Base-by-base conservation (phyloP, 768 basidiomycete species). In the Leccinum subgranulosum region DNA sequence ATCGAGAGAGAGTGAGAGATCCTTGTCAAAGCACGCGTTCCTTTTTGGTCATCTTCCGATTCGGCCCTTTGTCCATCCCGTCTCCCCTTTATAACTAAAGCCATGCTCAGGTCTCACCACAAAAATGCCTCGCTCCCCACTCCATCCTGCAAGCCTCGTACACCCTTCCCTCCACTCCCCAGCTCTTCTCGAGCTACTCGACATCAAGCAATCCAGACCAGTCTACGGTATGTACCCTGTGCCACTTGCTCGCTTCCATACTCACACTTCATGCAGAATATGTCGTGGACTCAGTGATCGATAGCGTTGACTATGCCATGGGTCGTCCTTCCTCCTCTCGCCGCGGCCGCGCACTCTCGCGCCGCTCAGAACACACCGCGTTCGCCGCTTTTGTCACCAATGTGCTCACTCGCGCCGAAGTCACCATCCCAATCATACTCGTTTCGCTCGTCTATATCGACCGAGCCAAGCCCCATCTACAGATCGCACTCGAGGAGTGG, bases 401-500 rank as follows among this genome's bases (percentile, higher is more conserved):
- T 58, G 86, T 91, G 66, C 78, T 91, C 69, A 75, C 78, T 45
- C 84, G 87, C 51, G 88, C 89, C 39, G 89, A 91, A 70, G 83
- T 92, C 62, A 80, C 83, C 61, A 81, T 84, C 50, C 80, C 88
- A 43, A 85, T 84, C 49, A 71, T 91, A 65, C 80, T 92, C 56
- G 83, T 82, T 33, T 72, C 88, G 7, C 83, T 91, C 53, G 87
- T 86, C 69, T 92, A 92, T 73, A 86, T 92, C 68, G 77, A 85
- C 74, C 76, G 90, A 55, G 87, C 90, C 3, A 85, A 85, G 64
- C 87, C 87, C 3, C 87, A 90, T 70, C 79, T 92, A 45, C 86
- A 88, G 67, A 91, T 91, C 62, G 87, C 87, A 9, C 76, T 89
- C 58, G 88, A 90, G 68, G 85, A 90, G 66, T 91, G 89, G 89